Evolutionary conservation across 352 stramenopile genomes (phyloP), one percentile per base, ranked within the genome.

Genomic region (Elongisporangium prolatum): DNA sequence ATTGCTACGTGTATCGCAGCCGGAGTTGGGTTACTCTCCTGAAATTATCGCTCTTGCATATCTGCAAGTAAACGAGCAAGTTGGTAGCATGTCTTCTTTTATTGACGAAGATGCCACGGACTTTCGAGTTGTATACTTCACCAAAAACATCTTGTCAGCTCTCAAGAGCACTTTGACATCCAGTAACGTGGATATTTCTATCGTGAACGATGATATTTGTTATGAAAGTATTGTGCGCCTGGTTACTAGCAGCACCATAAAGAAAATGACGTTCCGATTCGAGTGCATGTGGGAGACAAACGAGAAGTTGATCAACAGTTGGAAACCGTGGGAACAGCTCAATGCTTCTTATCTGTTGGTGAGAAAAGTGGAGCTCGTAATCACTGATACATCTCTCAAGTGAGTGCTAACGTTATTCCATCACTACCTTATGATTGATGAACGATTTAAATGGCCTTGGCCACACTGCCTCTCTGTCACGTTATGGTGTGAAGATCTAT

Each of bases 241-340:
- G 21, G 48, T 21, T 14, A 52, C 48, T 17, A 52, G 48, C 48
- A 16, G 16, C 2, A 4, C 21, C 11, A 52, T 17, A 21, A 52
- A 21, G 18, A 1, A 21, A 52, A 14, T 21, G 21, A 25, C 48
- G 7, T 52, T 17, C 13, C 48, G 48, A 21, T 25, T 25, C 21
- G 18, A 25, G 7, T 52, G 48, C 34, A 9, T 44, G 11, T 44
- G 58, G 40, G 61, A 72, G 11, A 83, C 70, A 48, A 87, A 75
- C 47, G 79, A 86, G 50, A 65, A 71, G 18, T 53, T 87, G 10
- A 61, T 80, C 8, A 87, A 81, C 63, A 89, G 79, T 55, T 84
- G 74, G 66, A 78, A 74, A 50, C 64, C 72, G 24, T 89, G 79
- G 79, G 74, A 87, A 49, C 70, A 71, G 21, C 58, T 76, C 21